Evolutionary conservation across 1,284 basidiomycete genomes (phyloP), one percentile per base, ranked within the genome.

Genomic region (Sanguinoderma infundibulare): DNA sequence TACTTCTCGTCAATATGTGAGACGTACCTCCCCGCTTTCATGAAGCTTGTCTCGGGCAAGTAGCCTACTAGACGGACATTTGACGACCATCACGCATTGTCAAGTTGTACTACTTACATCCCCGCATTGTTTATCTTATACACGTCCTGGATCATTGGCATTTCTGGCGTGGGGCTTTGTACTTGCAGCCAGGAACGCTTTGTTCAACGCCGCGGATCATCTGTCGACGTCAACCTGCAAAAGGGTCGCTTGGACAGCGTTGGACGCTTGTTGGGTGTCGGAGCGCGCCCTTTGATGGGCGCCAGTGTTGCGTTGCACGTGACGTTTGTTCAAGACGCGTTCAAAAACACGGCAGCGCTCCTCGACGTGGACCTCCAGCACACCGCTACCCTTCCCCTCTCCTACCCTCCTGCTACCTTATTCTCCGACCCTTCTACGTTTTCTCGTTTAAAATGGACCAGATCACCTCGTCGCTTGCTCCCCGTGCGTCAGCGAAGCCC

Each of bases 1-100:
- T 98, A 95, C 75, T 96, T 98, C 71, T 94, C 94, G 34, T 89
- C 91, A 6, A 92, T 98, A 22, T 92, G 92, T 63, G 94, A 98
- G 39, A 60, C 52, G n/a, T 67, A 64, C 44, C 59, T 70, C 0
- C 66, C 68, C 15, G 38, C 50, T 4, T 63, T 70, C 44, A 64
- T 61, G 36, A 62, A 57, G 46, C 55, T 65, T 6, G 60, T 70
- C 12, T 55, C 65, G 10, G 35, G 49, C 47, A 38, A 57, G 46
- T 63, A 61, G 47, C 51, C 47, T 15, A 10, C 26, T 55, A 20
- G 32, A 59, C 26, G 63, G 63, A 61, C 46, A 4, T 40, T 28
- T 28, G 5, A 15, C 50, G 35, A 15, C 55, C 28, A 15, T 32
- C 26, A 38, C 35, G 36, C n/a, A 39, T 39, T 53, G 35, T 28